Base-by-base conservation (phyloP, 2,329 filamentous ascomycete genomes). In the Rhynchosporium agropyri region DNA sequence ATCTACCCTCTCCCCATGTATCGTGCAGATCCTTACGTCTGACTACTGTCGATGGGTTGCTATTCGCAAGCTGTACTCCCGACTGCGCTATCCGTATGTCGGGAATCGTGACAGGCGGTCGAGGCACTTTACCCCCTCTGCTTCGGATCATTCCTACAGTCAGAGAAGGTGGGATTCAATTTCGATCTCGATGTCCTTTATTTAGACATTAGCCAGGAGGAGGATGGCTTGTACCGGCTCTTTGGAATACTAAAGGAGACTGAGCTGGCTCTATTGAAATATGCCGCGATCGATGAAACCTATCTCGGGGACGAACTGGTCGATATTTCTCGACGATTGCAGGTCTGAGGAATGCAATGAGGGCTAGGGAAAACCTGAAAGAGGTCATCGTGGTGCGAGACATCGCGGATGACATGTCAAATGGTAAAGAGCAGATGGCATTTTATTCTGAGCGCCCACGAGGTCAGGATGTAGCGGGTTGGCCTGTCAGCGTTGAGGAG, bases 341-440 rank as follows among this genome's bases (percentile, higher is more conserved):
- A 43, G 42, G 42, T 43, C 42, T 43, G 42, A 43, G 42, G 42
- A 43, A 43, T 43, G 42, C 42, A 43, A 43, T 43, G 42, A 43
- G 42, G 42, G 42, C 42, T 43, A 43, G 12, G 42, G 12, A 8
- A 43, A 43, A 9, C 42, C 42, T 43, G 42, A 43, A 43, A 15
- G 42, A 43, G 42, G 13, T 43, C 4, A 15, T 43, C 42, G 13
- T 43, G 42, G 42, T 43, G 12, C 42, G 42, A 43, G 42, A 43
- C 42, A 43, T 43, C 42, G n/a, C 42, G 42, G n/a, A 43, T 46
- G 43, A 26, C 26, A 9, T 20, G 15, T 46, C 43, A 46, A 46
- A 46, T 46, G 43, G 9, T 46, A 20, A 46, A 46, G 15, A 3
- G 43, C 43, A 46, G 15, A 46, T 46, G 43, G 43, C 43, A 46